These are phyloP conservation scores for Cercis canadensis DNA, from an alignment of 306 rosid species.

Conservation along the genomic window DNA sequence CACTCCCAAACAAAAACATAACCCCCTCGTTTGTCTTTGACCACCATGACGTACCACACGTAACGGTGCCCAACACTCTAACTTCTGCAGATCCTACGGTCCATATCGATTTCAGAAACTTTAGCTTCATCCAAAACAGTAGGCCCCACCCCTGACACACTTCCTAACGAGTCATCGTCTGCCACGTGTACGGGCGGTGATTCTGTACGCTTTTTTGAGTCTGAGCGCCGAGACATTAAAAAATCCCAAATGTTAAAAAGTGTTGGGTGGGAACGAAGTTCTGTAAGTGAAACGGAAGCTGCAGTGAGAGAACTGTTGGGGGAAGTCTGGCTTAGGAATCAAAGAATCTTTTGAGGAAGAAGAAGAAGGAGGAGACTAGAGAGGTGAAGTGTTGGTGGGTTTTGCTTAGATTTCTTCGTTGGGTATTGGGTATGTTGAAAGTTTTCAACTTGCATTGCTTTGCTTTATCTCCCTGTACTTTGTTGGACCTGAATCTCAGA, in stretches of 20 bases:
- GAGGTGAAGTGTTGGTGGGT: slow-evolving; percentile 48
- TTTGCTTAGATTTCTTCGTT: slow-evolving; percentile 56
- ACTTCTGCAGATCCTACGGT: slow-evolving; percentile 35
- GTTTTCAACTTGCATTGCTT: slow-evolving; percentile 42
- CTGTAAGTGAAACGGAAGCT: slow-evolving; percentile 37
- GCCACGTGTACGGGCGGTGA: slow-evolving; percentile 39
- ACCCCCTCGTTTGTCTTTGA: neutral
- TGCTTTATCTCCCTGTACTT: slow-evolving; percentile 28
- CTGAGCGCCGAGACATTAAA: slow-evolving; percentile 1
- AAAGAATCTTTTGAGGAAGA: slow-evolving; percentile 55
- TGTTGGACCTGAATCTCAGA: slow-evolving; percentile 60
- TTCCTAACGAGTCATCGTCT: fast-evolving
- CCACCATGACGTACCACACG: neutral
- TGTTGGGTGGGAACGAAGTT: slow-evolving; percentile 18
- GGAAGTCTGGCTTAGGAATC: slow-evolving; percentile 44
- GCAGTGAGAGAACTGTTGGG: slow-evolving; percentile 36
- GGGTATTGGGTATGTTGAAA: slow-evolving; percentile 51
- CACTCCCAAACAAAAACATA: neutral
- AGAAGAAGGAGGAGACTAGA: slow-evolving; percentile 30
- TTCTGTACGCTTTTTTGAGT: neutral
- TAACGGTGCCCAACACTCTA: neutral
- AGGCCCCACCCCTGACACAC: neutral
- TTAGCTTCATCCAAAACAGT: neutral
- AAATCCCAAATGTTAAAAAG: slow-evolving; percentile 36
- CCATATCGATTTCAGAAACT: neutral